Base-by-base conservation (phyloP, 805 yeast genomes). In the Debaryomyces hansenii region DNA sequence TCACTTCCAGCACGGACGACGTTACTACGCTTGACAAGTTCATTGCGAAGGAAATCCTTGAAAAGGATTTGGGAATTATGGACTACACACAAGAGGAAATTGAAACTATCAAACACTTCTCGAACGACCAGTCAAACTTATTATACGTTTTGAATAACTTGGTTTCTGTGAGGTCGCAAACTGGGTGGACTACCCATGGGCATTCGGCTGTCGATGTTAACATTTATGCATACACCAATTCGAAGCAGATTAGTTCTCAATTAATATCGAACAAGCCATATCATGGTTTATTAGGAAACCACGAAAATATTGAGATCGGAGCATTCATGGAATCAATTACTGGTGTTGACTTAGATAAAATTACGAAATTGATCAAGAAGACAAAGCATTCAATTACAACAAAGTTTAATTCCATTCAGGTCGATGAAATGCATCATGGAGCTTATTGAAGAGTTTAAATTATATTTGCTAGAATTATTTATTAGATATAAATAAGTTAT, bases 101-200 rank as follows among this genome's bases (percentile, higher is more conserved):
- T 4, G 51, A 57, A 14, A 34, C 41, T 14, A 59, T 70, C 20
- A 45, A 53, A 20, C 44, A 50, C 7, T 42, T 51, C 38, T 41
- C 55, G 6, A 42, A 48, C 33, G 46, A 57, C 43, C 66, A 84
- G 20, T 58, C 64, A 3, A 56, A 49, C 1, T 61, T 86, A 9
- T 50, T 80, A 20, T 82, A 82, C 49, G 67, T 74, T 34, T 64
- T 90, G 46, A 85, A 87, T 58, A 75, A 83, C 45, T 78, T 91
- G 78, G 78, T 90, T 9, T 86, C 96, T 0, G 58, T 68, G n/a
- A 80, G 96, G 52, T 90, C 97, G 0, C 87, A 87, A 64, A 81
- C 90, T 14, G 97, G 97, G n/a, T 91, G 97, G 96, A 77, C 96
- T 8, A 91, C 97, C 0, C 96, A 90, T 59, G 98, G 97, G 27